These are phyloP conservation scores for Aspergillus avenaceus DNA, from an alignment of 495 filamentous ascomycete species.

Conservation along the genomic window DNA sequence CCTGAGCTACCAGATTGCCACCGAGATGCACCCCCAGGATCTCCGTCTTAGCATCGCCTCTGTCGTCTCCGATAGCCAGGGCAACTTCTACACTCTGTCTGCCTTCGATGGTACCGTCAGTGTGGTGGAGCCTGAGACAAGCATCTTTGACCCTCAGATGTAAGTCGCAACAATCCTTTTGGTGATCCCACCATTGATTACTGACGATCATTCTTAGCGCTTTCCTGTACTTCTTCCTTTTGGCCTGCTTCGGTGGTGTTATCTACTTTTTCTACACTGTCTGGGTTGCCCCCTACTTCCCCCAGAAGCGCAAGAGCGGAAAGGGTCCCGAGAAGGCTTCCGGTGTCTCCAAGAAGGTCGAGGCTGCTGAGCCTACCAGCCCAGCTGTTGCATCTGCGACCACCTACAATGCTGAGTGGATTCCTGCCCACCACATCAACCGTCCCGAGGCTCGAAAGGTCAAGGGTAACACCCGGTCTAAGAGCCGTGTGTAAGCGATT, in stretches of 20 bases:
- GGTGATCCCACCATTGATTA: neutral
- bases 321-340: conserved; percentile 58
- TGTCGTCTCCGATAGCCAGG: conserved; percentile 61
- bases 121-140: conserved; percentile 88
- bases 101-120: conserved; percentile 84
- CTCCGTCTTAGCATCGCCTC: conserved; percentile 74
- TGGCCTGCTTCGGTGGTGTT: conserved; percentile 68
- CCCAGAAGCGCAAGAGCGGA: conserved; percentile 71
- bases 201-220: conserved; percentile 49
- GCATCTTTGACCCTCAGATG: conserved; percentile 96
- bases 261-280: conserved; percentile 97
- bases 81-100: conserved; percentile 66
- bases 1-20: conserved; percentile 77
- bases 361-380: conserved; percentile 61
- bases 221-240: conserved; percentile 95
- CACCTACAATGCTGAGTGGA: conserved; percentile 93
- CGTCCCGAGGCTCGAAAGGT: conserved; percentile 76
- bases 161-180: conserved; percentile 46
- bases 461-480: conserved; percentile 62
- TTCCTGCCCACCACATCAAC: conserved; percentile 87
- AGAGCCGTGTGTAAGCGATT: conserved; percentile 41
- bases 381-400: conserved; percentile 67
- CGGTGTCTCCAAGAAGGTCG: conserved; percentile 60
- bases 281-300: conserved; percentile 95
- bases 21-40: conserved; percentile 92